Base-by-base conservation (phyloP, 768 basidiomycete species). In the Chalciporus piperatus region DNA sequence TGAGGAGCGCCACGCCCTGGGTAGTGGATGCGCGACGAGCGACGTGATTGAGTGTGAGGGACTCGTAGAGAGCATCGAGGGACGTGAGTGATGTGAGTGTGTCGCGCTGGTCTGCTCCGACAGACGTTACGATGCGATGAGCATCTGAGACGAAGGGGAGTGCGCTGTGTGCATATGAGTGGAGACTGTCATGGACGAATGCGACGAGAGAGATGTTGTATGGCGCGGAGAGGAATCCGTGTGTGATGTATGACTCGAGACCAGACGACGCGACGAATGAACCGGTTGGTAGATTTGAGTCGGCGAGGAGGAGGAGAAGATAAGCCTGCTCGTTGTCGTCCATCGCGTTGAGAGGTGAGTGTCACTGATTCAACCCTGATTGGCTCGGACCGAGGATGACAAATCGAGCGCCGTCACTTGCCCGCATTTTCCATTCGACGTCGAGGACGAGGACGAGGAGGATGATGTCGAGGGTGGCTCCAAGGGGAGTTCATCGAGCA, bases 221-320 rank as follows among this genome's bases (percentile, higher is more conserved):
- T 1, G 57, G 46, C 64, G 43, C 57, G 1, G 76, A 62, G 14
- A 74, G 56, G 62, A 95, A 89, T 0, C 93, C 97, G 66, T 99
- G 97, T 23, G 88, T 85, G 37, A 82, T 71, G 65, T 84, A 94
- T 5, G 93, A 92, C 63, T 99, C 96, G 53, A 98, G 79, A 2
- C 96, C 96, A 3, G 91, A 82, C 1, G 94, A 97, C 1, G 95
- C 91, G 52, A 98, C 91, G 68, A 99, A 99, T 1, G 96, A 88
- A 32, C 97, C 97, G 0, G 96, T 98, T 2, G 97, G 97, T 3
- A 99, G 83, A 69, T 96, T 98, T 55, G 91, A 89, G 73, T 96
- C 93, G 0, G 90, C 80, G 39, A 96, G 79, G 32, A 95, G 76
- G 35, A 94, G 80, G 16, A 92, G 75, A 27, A 92, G 70, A 67